phyloP scores from a whole-genome alignment of 805 yeast species.

The Teunomyces lycoperdinae region DNA sequence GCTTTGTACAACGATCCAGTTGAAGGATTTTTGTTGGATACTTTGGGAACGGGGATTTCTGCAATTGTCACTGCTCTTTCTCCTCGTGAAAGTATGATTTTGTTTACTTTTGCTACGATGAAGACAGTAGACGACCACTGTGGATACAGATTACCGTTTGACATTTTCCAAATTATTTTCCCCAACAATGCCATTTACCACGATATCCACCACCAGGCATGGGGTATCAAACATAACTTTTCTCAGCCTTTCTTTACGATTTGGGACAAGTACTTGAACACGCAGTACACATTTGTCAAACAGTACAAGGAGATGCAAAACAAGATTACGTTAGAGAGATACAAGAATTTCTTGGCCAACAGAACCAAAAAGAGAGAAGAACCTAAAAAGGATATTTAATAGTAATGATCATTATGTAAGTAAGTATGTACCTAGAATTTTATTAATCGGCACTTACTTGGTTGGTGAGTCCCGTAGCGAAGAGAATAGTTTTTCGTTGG shows the following conservation, averaged over 20 bases:
- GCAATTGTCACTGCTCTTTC: conserved; percentile 58
- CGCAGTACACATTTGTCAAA: conserved; percentile 64
- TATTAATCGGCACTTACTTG: too few relatives aligned
- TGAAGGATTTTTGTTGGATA: conserved; percentile 91
- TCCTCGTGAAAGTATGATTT: conserved; percentile 70
- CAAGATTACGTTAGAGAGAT: conserved; percentile 64
- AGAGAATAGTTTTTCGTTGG: not conserved
- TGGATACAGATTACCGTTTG: conserved; percentile 92
- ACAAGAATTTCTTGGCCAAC: conserved; percentile 52
- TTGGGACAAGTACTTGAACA: conserved; percentile 78
- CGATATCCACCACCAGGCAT: conserved; percentile 95
- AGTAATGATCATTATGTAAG: not conserved
- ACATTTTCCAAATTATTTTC: conserved; percentile 84
- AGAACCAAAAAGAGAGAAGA: conserved; percentile 19
- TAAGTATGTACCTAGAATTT: not conserved
- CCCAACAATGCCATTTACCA: conserved; percentile 96
- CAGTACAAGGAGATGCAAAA: conserved; percentile 64
- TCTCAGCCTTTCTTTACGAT: conserved; percentile 95
- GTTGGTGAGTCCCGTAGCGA: not conserved
- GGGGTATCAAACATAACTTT: conserved; percentile 90
- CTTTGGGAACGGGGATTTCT: conserved; percentile 88
- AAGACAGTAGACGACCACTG: conserved; percentile 98
- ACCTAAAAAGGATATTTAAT: conserved; percentile 8
- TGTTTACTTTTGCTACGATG: conserved; percentile 86
- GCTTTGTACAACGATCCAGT: conserved; percentile 92